phyloP scores from a whole-genome alignment of 2,329 filamentous ascomycete genomes.

The Fusarium graminum region DNA sequence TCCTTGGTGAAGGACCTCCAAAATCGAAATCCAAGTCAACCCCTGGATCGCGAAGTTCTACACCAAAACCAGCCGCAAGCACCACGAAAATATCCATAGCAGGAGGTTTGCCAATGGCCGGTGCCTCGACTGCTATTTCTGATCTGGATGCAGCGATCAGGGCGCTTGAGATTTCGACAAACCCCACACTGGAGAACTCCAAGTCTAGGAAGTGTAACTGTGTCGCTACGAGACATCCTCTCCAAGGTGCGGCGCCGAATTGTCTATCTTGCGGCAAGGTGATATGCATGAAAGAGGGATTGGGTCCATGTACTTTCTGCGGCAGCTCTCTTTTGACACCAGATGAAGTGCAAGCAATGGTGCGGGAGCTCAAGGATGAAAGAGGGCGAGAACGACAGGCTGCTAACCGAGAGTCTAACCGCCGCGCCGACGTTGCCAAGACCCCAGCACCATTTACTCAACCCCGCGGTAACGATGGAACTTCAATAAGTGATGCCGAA shows the following conservation, averaged over 20 bases:
- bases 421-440: constrained; percentile 73
- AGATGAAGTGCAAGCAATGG: constrained; percentile 85
- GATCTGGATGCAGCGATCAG: constrained; percentile 86
- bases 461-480: constrained; percentile 56
- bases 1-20: constrained; percentile 80
- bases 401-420: constrained; percentile 78
- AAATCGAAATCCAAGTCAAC: constrained; percentile 69
- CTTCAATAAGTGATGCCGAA: constrained; percentile 67
- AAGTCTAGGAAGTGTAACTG: constrained; percentile 83
- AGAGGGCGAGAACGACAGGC: constrained; percentile 89
- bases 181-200: constrained; percentile 73
- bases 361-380: constrained; percentile 85
- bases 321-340: constrained; percentile 77
- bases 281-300: constrained; percentile 91
- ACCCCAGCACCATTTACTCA: constrained; percentile 71
- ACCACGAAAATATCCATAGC: constrained; percentile 78
- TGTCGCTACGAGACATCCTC: constrained; percentile 86
- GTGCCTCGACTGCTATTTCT: constrained; percentile 78
- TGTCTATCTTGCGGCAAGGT: constrained; percentile 95
- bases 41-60: constrained; percentile 65
- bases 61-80: constrained; percentile 64
- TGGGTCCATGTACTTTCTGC: constrained; percentile 95
- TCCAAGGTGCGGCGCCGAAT: constrained; percentile 92
- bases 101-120: constrained; percentile 85
- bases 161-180: constrained; percentile 90